A percentile compares a stretch with the other conserved stretches of the same genome.
These are phyloP conservation scores for Gomphus sp. DNA, from an alignment of 1,284 basidiomycete genomes.

Conservation along the genomic window DNA sequence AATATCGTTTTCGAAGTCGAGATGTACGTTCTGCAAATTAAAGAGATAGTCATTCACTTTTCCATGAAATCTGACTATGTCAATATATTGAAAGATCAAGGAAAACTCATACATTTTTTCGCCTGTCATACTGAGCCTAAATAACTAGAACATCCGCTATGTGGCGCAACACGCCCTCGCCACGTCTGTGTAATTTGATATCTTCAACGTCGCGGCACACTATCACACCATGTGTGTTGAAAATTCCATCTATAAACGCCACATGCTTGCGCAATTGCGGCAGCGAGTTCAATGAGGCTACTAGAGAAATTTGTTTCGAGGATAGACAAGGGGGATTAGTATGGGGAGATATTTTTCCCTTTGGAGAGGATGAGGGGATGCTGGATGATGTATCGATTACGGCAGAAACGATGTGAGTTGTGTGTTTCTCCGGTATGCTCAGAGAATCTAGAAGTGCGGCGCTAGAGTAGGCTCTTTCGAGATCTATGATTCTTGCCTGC, in stretches of 20 bases:
- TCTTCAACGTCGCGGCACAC: conserved; percentile 54
- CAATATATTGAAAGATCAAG: too few relatives aligned
- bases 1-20: too few relatives aligned
- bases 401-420: conserved; percentile 48
- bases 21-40: too few relatives aligned
- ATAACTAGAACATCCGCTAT: conserved; percentile 47
- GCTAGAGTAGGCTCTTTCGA: conserved; percentile 38
- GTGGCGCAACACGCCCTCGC: conserved; percentile 56
- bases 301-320: conserved; percentile 37
- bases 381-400: conserved; percentile 22
- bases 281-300: conserved; percentile 47
- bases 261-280: conserved; percentile 58
- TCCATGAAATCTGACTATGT: too few relatives aligned
- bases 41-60: too few relatives aligned
- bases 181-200: conserved; percentile 47
- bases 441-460: conserved; percentile 40
- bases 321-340: background rate
- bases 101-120: too few relatives aligned
- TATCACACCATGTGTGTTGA: conserved; percentile 62
- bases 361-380: background rate
- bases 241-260: conserved; percentile 47
- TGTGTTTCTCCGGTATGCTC: conserved; percentile 43
- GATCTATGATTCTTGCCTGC: conserved; percentile 45
- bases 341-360: background rate
- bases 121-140: background rate